Conservation (phyloP, 768 basidiomycete species). For the Leucosporidium yakuticum region DNA sequence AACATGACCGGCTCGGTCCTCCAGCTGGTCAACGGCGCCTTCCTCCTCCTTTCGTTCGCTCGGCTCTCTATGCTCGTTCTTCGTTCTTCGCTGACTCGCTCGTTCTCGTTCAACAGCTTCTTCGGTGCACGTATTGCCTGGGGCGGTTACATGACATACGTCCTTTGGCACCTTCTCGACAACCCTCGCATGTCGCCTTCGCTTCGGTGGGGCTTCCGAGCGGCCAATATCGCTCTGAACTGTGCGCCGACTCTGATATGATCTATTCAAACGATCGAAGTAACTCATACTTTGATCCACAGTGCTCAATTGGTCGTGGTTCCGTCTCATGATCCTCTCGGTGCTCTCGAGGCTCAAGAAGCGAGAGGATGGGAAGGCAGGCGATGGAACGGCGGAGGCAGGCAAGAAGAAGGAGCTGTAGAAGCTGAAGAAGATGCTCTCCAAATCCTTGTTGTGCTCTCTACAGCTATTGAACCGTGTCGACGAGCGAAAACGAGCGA, state of each 20-base stretch:
- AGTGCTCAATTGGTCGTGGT: slow-evolving; percentile 22
- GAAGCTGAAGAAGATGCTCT: background rate
- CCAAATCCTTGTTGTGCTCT: background rate
- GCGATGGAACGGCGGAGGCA: background rate
- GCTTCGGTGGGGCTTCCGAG: slow-evolving; percentile 5
- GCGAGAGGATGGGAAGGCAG: background rate
- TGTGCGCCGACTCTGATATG: background rate
- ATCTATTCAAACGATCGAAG: background rate
- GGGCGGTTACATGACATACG: slow-evolving; percentile 25
- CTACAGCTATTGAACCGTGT: background rate
- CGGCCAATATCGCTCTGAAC: slow-evolving; percentile 3
- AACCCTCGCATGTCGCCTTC: background rate
- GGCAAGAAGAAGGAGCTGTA: background rate
- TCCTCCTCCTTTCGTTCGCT: slow-evolving; percentile 20
- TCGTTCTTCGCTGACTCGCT: background rate
- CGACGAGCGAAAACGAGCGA: background rate
- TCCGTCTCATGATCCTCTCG: slow-evolving; percentile 31
- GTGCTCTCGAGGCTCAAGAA: slow-evolving; percentile 1
- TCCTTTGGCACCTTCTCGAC: slow-evolving; percentile 21
- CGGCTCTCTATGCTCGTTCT: background rate
- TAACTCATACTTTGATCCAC: background rate
- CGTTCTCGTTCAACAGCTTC: slow-evolving; percentile 1
- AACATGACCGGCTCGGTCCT: slow-evolving; percentile 17
- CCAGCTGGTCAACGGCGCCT: slow-evolving; percentile 33
- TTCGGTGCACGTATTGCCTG: slow-evolving; percentile 26